Evolutionary conservation across 192 early-diverging fungal species (phyloP).

Genomic region (Entomortierella lignicola): DNA sequence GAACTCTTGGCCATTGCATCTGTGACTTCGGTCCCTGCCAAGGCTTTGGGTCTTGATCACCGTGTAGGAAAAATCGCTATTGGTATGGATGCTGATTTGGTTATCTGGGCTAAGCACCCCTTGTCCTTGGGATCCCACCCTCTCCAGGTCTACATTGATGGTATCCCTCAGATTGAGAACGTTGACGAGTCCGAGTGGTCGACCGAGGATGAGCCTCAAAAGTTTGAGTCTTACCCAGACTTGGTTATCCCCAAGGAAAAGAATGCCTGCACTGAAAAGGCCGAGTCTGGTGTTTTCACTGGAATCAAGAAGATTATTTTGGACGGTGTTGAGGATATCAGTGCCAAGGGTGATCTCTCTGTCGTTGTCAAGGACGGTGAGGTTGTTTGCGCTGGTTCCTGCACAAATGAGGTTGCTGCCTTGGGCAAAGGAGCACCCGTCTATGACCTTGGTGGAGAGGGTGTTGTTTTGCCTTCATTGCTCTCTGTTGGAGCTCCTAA

Average conservation of each 20-base stretch:
- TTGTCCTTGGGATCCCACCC: slow-evolving; percentile 77
- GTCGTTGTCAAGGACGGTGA: slow-evolving; percentile 68
- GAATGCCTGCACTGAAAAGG: slow-evolving; percentile 13
- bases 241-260: slow-evolving; percentile 41
- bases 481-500: slow-evolving; percentile 64
- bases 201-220: slow-evolving; percentile 23
- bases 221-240: slow-evolving; percentile 23
- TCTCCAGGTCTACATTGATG: slow-evolving; percentile 80
- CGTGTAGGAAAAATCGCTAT: slow-evolving; percentile 71
- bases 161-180: slow-evolving; percentile 68
- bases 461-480: slow-evolving; percentile 50
- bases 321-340: slow-evolving; percentile 41
- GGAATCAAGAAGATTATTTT: slow-evolving; percentile 55
- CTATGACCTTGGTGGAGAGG: slow-evolving; percentile 50
- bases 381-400: slow-evolving; percentile 63
- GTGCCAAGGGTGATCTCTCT: slow-evolving; percentile 38
- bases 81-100: slow-evolving; percentile 85
- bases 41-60: slow-evolving; percentile 72
- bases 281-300: slow-evolving; percentile 39
- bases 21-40: slow-evolving; percentile 79
- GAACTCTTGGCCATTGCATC: slow-evolving; percentile 67
- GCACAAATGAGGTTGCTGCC: slow-evolving; percentile 23
- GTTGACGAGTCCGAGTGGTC: slow-evolving; percentile 20
- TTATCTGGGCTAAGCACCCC: slow-evolving; percentile 82
- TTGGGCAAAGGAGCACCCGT: slow-evolving; percentile 18